Percentiles rank a stretch among this genome's conserved stretches.
These are phyloP conservation scores for Abeoforma whisleri DNA, from an alignment of 78 protist genomes.

Conservation along the genomic window DNA sequence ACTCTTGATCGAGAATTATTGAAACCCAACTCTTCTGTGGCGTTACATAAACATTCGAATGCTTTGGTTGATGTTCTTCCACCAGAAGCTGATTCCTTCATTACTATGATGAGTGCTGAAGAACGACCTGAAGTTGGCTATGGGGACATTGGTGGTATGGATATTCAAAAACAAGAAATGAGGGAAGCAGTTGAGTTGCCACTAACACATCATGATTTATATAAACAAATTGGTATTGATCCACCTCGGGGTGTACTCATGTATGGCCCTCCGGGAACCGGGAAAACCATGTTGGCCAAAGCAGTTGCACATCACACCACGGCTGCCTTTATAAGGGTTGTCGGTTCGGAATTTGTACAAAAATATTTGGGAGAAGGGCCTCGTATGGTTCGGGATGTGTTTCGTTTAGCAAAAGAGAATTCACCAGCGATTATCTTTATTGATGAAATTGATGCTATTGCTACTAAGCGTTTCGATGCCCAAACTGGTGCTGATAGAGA, in stretches of 20 bases:
- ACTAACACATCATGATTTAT: conserved; percentile 86
- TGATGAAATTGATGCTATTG: conserved; percentile 98
- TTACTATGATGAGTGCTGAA: conserved; percentile 63
- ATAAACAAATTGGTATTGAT: conserved; percentile 84
- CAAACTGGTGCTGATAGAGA: conserved; percentile 53
- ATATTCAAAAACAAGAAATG: conserved; percentile 99
- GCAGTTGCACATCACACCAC: conserved; percentile 98
- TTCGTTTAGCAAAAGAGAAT: conserved; percentile 94
- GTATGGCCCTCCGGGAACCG: conserved; percentile 98
- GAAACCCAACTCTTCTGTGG: conserved; percentile 95
- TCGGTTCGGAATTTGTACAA: conserved; percentile 99
- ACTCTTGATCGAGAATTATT: conserved; percentile 96
- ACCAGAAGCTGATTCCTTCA: conserved; percentile 94
- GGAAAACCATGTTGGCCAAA: conserved; percentile 62
- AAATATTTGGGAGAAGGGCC: conserved; percentile 99
- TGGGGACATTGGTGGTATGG: conserved; percentile 95
- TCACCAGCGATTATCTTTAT: conserved; percentile 98
- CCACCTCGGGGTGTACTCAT: conserved; percentile 99
- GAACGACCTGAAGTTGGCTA: conserved; percentile 67
- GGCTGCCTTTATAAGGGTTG: conserved; percentile 89
- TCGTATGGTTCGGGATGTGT: conserved; percentile 98
- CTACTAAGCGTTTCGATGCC: conserved; percentile 96
- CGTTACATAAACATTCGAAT: conserved; percentile 85
- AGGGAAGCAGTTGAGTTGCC: conserved; percentile 99
- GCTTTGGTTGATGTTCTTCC: conserved; percentile 94